These are phyloP conservation scores for Knoxia roxburghii DNA, from an alignment of 257 asterid genomes.

Conservation along the genomic window DNA sequence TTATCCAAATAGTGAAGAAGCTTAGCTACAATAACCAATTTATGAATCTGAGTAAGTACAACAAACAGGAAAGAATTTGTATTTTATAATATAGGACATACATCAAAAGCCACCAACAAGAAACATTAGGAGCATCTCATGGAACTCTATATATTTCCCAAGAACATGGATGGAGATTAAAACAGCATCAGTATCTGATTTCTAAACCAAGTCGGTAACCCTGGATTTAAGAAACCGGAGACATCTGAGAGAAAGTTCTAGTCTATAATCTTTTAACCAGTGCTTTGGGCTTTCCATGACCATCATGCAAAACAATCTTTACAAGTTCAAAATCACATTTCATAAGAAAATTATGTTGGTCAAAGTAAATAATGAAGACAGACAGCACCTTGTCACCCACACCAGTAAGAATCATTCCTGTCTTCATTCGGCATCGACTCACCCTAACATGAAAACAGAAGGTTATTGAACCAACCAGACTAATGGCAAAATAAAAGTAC, in stretches of 20 bases:
- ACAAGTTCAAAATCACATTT: neutral
- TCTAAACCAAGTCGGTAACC: neutral
- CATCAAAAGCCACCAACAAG: neutral
- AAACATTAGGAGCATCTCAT: neutral
- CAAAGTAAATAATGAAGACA: constrained; percentile 12
- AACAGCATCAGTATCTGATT: neutral
- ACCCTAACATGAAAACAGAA: constrained; percentile 35
- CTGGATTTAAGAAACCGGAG: neutral
- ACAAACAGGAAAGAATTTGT: neutral
- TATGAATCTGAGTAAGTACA: neutral
- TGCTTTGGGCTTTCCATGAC: neutral
- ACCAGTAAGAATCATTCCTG: constrained; percentile 83
- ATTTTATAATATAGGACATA: neutral
- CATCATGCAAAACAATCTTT: neutral
- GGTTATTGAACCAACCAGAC: constrained; percentile 40
- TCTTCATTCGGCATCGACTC: constrained; percentile 85
- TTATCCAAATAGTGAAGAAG: neutral
- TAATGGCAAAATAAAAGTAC: constrained; percentile 19
- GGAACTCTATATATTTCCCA: neutral
- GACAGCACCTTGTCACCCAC: constrained; percentile 79
- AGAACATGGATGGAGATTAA: neutral
- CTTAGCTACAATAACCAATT: neutral
- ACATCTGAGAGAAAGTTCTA: neutral
- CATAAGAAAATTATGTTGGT: neutral
- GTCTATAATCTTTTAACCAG: neutral